Base-by-base conservation (phyloP, 2,329 filamentous ascomycete species). In the Chaetomiaceae sp. region DNA sequence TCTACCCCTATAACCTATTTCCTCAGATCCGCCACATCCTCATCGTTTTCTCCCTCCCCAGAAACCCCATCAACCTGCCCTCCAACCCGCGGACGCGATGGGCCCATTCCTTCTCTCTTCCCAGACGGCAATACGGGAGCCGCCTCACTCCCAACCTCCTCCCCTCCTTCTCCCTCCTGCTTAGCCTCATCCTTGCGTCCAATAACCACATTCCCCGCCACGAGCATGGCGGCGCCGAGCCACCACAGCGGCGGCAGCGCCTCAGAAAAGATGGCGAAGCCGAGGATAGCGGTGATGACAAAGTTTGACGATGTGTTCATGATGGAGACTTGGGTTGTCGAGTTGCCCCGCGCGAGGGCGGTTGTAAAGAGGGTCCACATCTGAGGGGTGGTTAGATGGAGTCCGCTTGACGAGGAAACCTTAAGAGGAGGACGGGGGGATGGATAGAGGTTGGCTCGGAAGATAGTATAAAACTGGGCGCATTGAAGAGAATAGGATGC, bases 301-400 rank as follows among this genome's bases (percentile, higher is more conserved):
- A 92, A 92, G 71, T 92, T 92, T 52, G 86, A 78, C 13, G 86
- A 89, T 2, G 88, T 91, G 69, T 92, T 92, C 68, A 92, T 82
- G 66, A 92, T 86, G 60, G 82, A 86, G 44, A 91, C 88, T 64
- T 89, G 86, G 0, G 88, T 89, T 8, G 88, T 90, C 1, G 86
- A 90, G 53, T 80, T 79, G 13, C 87, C 86, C 16, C 80, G 78
- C 0, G 87, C 82, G n/a, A 92, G 79, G 48, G 88, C 88, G 45
- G 82, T 80, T 6, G 88, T 92, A 72, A 91, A 92, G 43, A 92
- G 78, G 0, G 85, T 83, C 88, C 88, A 92, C 88, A 92, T 92
- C 69, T 81, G 11, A 41, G 4, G 13, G 42, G 51, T 32, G 36
- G 50, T 48, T 50, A 54, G 38, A 44, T 46, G 25, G 37, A 21